A percentile compares a stretch with the other conserved stretches of the same genome.
Conservation (phyloP, 768 basidiomycete genomes). For the Suillus hirtellus region DNA sequence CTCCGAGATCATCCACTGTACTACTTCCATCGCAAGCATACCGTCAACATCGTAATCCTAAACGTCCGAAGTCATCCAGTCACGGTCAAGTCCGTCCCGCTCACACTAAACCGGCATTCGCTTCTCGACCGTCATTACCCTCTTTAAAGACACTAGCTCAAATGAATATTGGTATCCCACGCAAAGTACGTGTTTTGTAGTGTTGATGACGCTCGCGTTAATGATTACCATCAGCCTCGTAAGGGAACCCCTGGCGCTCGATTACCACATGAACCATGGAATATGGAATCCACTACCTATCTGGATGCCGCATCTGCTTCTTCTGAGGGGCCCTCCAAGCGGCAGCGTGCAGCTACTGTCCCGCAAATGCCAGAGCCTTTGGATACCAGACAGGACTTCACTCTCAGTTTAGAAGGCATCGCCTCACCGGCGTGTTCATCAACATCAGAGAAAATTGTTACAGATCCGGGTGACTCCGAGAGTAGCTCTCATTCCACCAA, state of each 20-base stretch:
- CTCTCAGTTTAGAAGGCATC: not conserved
- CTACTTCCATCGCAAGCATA: conserved; percentile 17
- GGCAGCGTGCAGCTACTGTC: conserved; percentile 1
- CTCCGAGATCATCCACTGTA: conserved; percentile 15
- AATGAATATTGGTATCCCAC: conserved; percentile 36
- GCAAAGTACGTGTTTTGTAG: conserved; percentile 33
- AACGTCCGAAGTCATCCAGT: conserved; percentile 36
- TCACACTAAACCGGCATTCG: conserved; percentile 42
- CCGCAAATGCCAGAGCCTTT: not conserved
- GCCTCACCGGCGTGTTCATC: conserved; percentile 12
- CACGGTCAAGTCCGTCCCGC: conserved; percentile 40
- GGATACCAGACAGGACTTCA: not conserved
- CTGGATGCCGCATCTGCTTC: not conserved
- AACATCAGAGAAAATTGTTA: conserved; percentile 13
- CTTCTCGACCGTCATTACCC: conserved; percentile 42
- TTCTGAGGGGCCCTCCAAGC: conserved; percentile 9
- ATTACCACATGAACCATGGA: conserved; percentile 45
- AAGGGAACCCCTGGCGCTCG: conserved; percentile 44
- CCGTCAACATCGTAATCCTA: conserved; percentile 14
- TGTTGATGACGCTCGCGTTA: conserved; percentile 7
- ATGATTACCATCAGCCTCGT: conserved; percentile 31
- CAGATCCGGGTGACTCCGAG: conserved; percentile 9
- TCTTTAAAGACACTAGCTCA: conserved; percentile 41
- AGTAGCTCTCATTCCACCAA: conserved; percentile 14
- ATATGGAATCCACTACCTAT: conserved; percentile 24